Conservation (phyloP, 2,329 filamentous ascomycete species). For the Alternaria atra region DNA sequence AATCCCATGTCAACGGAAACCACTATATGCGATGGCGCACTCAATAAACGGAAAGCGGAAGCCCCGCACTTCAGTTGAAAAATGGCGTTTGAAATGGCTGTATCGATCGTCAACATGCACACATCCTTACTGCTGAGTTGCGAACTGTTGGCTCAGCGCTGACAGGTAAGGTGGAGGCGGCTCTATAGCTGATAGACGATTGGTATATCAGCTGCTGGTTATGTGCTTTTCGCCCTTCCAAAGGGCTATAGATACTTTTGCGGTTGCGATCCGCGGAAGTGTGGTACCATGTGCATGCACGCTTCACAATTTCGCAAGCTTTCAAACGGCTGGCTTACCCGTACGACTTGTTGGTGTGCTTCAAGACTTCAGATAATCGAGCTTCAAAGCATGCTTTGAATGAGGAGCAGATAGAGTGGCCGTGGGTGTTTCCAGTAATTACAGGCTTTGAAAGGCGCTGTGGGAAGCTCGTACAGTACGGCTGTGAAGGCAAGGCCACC, state of each 20-base stretch:
- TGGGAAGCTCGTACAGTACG: neutral
- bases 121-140: neutral
- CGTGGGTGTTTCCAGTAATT: too few species aligned
- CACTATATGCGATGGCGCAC: neutral
- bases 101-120: neutral
- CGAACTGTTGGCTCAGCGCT: neutral
- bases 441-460: too few species aligned
- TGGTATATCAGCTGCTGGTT: neutral
- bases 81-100: neutral
- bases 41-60: neutral
- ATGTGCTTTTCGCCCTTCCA: too few species aligned
- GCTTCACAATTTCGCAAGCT: too few species aligned
- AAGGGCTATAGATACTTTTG: neutral
- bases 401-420: too few species aligned
- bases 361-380: accelerated
- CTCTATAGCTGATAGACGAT: neutral
- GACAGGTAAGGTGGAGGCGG: neutral
- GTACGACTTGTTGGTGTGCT: neutral
- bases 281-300: neutral
- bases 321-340: neutral
- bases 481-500: neutral
- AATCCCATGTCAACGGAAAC: neutral
- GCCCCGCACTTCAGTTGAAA: neutral
- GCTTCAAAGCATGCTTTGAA: neutral
- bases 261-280: too few species aligned